Evolutionary conservation across 331 rosid species (phyloP), one percentile per base, ranked within the genome.

Genomic region (Cydonia oblonga): DNA sequence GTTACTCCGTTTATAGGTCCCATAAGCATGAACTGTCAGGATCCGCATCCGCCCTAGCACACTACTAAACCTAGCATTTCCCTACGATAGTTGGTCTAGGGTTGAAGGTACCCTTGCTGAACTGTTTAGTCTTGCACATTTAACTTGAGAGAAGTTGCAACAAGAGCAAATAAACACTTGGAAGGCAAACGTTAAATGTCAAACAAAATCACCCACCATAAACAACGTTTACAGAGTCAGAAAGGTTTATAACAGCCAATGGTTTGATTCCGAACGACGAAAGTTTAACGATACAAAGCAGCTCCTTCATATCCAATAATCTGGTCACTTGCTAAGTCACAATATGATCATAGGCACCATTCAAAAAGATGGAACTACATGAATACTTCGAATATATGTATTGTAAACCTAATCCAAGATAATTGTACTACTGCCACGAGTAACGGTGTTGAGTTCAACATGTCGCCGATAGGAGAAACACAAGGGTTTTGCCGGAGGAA

Each of bases 361-460:
- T 57, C 56, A 23, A 70, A 46, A 71, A 10, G 3, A 35, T 20
- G n/a, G 19, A 57, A 53, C 64, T 25, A 16, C 33, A 15, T 32
- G 22, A 53, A 24, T 24, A 70, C 38, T 70, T 35, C 2, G 66
- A 64, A 38, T 38, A 26, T 22, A 57, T 59, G 73, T 26, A 18
- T 26, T 3, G 29, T 46, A 68, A 67, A 23, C 76, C 64, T 52
- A 23, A 64, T 19, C 23, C 44, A 35, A 60, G 8, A 65, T 40
- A 69, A 65, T 77, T 69, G 66, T 18, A 77, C 62, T 11, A 22
- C 35, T 40, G 79, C 52, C 75, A 78, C 70, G 68, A 63, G 72
- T 14, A 68, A 46, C 72, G 74, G 70, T 51, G 76, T 80, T 69
- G 68, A 78, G 67, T 61, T 63, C 14, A 66, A 33, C 56, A 53